These are phyloP conservation scores for Metarhizium robertsii DNA, from an alignment of 2,329 filamentous ascomycete species.

Conservation along the genomic window DNA sequence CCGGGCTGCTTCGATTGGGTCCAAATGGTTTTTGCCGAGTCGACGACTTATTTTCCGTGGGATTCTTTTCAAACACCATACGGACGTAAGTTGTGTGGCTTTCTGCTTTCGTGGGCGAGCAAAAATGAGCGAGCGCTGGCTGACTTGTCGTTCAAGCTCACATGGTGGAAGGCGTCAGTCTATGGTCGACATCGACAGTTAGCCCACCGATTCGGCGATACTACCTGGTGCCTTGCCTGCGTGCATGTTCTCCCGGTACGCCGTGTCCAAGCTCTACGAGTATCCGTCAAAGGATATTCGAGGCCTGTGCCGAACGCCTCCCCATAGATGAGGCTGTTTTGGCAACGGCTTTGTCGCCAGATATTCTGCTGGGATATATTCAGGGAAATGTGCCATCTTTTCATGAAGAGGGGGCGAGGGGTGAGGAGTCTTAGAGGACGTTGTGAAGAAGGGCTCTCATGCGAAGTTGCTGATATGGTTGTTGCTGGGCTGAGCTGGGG, in stretches of 20 bases:
- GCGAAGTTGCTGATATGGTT: too few relatives aligned
- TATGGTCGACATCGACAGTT: not conserved
- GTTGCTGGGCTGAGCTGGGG: too few relatives aligned
- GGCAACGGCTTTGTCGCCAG: not conserved
- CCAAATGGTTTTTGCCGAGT: not conserved
- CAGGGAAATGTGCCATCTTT: not conserved
- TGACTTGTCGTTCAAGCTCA: not conserved
- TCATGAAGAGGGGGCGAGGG: not conserved
- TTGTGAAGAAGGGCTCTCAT: too few relatives aligned
- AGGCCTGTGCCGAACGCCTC: not conserved
- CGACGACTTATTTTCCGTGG: too few relatives aligned
- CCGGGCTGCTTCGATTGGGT: slow-evolving; percentile 11
- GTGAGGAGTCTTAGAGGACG: not conserved
- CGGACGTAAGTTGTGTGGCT: not conserved
- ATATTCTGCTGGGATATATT: not conserved
- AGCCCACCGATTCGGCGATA: not conserved
- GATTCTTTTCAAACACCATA: not conserved
- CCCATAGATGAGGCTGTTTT: not conserved
- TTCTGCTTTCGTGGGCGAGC: too few relatives aligned
- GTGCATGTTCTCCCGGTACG: not conserved
- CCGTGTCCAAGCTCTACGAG: not conserved
- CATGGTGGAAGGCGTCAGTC: not conserved
- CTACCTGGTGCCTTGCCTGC: not conserved
- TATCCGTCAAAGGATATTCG: not conserved
- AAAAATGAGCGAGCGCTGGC: too few relatives aligned